phyloP scores from a whole-genome alignment of 2,329 filamentous ascomycete genomes.

The Fusarium compactum region DNA sequence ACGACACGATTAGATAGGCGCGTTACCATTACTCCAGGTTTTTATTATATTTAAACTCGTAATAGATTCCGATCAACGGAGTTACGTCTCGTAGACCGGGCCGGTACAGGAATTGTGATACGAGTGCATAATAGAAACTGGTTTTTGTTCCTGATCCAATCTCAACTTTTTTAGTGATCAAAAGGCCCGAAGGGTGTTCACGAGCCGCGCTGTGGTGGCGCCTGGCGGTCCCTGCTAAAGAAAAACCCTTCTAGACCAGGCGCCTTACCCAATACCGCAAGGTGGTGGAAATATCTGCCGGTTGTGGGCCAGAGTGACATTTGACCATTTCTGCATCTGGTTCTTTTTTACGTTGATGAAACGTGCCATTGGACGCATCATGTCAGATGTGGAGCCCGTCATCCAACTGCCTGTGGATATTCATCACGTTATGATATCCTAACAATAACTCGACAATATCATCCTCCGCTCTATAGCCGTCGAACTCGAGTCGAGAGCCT shows the following conservation, averaged over 20 bases:
- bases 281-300: constrained; percentile 33
- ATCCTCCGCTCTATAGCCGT: neutral
- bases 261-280: constrained; percentile 21
- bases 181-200: constrained; percentile 33
- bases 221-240: constrained; percentile 14
- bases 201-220: constrained; percentile 31
- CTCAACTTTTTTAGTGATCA: constrained; percentile 4
- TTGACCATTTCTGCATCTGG: constrained; percentile 2
- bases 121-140: constrained; percentile 5
- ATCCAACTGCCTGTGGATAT: constrained; percentile 20
- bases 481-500: constrained; percentile 4
- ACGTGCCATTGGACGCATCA: constrained; percentile 27
- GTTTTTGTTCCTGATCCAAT: neutral
- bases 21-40: constrained; percentile 16
- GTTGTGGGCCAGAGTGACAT: constrained; percentile 16
- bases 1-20: constrained; percentile 21
- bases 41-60: constrained; percentile 33
- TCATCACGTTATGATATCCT: constrained; percentile 42
- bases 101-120: neutral
- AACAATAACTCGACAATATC: constrained; percentile 27
- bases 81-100: constrained; percentile 5
- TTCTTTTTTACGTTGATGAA: constrained; percentile 35
- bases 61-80: constrained; percentile 21
- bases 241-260: constrained; percentile 15
- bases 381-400: constrained; percentile 10